Conservation (phyloP, 2,329 filamentous ascomycete species). For the Penicillium sp. region DNA sequence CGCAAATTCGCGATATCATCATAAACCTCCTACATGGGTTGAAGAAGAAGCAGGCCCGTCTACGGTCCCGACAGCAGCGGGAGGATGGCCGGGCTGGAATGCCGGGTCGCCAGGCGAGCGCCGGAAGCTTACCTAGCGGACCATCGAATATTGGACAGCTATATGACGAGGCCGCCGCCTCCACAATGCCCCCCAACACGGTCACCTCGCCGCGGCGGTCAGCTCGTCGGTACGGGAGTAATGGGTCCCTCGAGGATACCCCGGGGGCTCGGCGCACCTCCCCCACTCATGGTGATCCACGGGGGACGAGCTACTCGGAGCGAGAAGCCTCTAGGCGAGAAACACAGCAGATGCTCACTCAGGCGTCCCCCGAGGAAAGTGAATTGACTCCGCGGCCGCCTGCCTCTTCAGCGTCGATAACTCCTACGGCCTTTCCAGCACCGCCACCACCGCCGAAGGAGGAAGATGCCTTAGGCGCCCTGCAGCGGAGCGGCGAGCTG, state of each 20-base stretch:
- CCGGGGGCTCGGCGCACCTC: conserved; percentile 30
- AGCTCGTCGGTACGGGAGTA: conserved; percentile 42
- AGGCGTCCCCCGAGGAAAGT: conserved; percentile 66
- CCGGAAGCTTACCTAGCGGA: conserved; percentile 50
- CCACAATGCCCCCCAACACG: conserved; percentile 16
- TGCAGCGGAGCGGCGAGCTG: conserved; percentile 89
- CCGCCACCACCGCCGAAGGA: conserved; percentile 79
- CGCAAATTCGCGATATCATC: conserved; percentile 95
- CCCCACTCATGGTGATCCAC: conserved; percentile 31
- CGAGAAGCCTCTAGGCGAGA: conserved; percentile 45
- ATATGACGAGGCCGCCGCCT: conserved; percentile 42
- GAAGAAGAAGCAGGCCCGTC: conserved; percentile 93
- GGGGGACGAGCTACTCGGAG: conserved; percentile 38
- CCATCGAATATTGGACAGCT: conserved; percentile 50
- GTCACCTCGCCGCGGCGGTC: conserved; percentile 36
- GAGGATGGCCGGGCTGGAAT: conserved; percentile 47
- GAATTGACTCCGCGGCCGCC: conserved; percentile 40
- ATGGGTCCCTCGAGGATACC: conserved; percentile 42
- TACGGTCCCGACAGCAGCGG: conserved; percentile 61
- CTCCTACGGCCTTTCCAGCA: conserved; percentile 47
- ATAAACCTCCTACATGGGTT: conserved; percentile 94
- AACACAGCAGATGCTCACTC: conserved; percentile 41
- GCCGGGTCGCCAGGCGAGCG: conserved; percentile 47
- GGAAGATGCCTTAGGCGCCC: conserved; percentile 84
- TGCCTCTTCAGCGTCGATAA: conserved; percentile 25